Evolutionary conservation across 208 protist species (phyloP), one percentile per base, ranked within the genome.

Genomic region (Leishmania amazonensis): DNA sequence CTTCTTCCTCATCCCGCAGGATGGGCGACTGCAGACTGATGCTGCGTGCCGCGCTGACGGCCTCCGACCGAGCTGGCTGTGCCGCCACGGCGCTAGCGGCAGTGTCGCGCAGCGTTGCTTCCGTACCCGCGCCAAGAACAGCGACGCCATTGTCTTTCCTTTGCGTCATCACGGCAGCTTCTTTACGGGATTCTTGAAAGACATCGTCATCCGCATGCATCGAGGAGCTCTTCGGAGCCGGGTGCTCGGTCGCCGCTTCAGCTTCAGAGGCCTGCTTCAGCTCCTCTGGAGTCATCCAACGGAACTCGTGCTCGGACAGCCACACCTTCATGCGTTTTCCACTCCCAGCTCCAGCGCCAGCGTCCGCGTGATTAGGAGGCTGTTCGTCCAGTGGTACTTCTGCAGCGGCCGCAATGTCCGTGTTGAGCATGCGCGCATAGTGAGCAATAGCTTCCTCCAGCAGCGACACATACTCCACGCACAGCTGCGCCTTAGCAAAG

Each of bases 401-500:
- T 15, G 65, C 60, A 35, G 67, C 68, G 11, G 47, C 54, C 40
- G 58, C 17, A 21, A 65, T 45, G 24, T 73, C 81, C 67, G 80
- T 90, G 80, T 81, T 93, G 45, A 91, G 89, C 62, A 47, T 71
- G 62, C 81, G 83, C 2, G 88, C 70, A 73, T 94, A 83, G 71
- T 88, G 45, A 7, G 76, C 64, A 38, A 96, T 86, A 47, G 88
- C 79, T 2, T 86, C 84, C 79, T 94, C 90, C 51, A 97, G 78
- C 0, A 89, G 79, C 28, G 83, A 38, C 28, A 96, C 91, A 76
- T 96, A 97, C 81, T 95, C 89, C 9, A 87, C 88, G 54, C 85
- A 84, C 11, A 97, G 85, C 76, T 93, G 91, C 31, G 91, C 92
- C 88, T 96, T 96, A 57, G 86, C 87, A 42, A 89, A 78, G 19